phyloP scores from a whole-genome alignment of 164 flowering plant genomes.

The Taxillus chinensis region DNA sequence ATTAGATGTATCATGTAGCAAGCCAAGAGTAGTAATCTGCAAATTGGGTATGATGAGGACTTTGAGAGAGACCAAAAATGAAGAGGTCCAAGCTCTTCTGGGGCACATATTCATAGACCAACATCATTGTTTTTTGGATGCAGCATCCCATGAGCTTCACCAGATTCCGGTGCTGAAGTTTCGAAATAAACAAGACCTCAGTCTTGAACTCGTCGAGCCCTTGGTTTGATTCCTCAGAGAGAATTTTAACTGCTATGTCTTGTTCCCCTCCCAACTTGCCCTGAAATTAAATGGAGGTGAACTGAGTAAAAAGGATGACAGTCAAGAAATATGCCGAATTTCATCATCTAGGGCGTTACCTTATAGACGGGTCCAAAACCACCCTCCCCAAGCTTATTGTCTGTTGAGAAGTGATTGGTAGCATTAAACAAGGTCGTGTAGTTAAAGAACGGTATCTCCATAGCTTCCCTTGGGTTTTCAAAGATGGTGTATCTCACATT shows the following conservation, averaged over 20 bases:
- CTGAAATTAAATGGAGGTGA: neutral
- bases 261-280: neutral
- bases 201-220: neutral
- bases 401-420: neutral
- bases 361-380: neutral
- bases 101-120: neutral
- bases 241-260: neutral
- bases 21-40: neutral
- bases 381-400: neutral
- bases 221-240: neutral
- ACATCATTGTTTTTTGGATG: neutral
- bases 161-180: neutral
- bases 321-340: neutral
- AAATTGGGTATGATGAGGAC: neutral
- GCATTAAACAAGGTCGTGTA: neutral
- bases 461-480: neutral
- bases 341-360: neutral
- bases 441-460: neutral
- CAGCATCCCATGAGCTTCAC: neutral
- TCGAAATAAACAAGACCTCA: neutral
- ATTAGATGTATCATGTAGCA: too few relatives aligned
- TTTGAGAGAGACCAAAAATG: neutral
- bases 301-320: too few relatives aligned
- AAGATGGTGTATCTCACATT: neutral
- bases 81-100: neutral